These are phyloP conservation scores for Coemansia reversa DNA, from an alignment of 192 early-diverging fungal species.

Conservation along the genomic window DNA sequence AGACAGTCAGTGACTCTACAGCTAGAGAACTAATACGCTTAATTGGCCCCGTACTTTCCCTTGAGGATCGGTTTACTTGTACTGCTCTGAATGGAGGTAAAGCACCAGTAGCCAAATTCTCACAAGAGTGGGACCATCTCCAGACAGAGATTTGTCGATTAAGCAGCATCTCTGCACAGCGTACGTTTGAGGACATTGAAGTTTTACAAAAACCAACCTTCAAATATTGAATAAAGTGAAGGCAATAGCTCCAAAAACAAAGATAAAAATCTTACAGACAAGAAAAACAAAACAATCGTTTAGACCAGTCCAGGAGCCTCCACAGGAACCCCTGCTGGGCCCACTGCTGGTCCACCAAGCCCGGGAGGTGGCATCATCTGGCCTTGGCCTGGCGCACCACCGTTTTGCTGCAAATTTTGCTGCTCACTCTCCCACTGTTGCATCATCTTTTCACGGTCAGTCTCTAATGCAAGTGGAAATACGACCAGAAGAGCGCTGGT, in stretches of 20 bases:
- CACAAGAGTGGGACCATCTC: slow-evolving; percentile 30
- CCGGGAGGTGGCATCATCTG: slow-evolving; percentile 6
- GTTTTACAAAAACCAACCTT: not conserved
- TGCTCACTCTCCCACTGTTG: slow-evolving; percentile 76
- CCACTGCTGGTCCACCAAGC: slow-evolving; percentile 3
- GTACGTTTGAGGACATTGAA: not conserved
- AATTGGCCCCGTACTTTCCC: slow-evolving; percentile 15
- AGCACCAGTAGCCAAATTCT: slow-evolving; percentile 30
- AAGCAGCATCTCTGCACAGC: slow-evolving; percentile 9
- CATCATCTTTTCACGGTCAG: slow-evolving; percentile 84
- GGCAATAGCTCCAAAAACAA: not conserved
- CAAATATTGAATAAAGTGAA: not conserved
- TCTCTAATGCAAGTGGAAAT: slow-evolving; percentile 82
- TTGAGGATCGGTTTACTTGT: slow-evolving; percentile 19
- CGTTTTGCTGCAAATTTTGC: slow-evolving; percentile 43
- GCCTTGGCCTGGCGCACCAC: not conserved
- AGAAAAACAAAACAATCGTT: not conserved
- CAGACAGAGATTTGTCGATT: slow-evolving; percentile 26
- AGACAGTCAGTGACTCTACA: slow-evolving; percentile 11
- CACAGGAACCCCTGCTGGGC: not conserved
- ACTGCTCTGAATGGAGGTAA: not conserved
- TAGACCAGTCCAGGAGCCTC: slow-evolving; percentile 30
- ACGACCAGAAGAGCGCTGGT: slow-evolving; percentile 81
- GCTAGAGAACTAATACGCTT: slow-evolving; percentile 33
- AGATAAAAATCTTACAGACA: not conserved